Base-by-base conservation (phyloP, 768 basidiomycete species). In the Collybia sordida region DNA sequence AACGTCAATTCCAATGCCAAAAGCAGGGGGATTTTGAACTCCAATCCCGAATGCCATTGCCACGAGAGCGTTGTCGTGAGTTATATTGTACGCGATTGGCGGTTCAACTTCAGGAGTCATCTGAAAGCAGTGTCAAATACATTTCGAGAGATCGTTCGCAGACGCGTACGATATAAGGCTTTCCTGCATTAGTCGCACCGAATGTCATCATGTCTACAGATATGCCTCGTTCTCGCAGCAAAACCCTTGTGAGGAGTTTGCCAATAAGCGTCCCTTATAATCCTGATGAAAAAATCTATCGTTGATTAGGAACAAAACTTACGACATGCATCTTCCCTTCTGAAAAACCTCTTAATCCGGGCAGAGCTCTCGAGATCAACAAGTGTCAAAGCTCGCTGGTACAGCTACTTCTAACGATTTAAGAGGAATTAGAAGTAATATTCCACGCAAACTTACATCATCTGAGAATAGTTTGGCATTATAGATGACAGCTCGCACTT, bases 241-340 rank as follows among this genome's bases (percentile, higher is more conserved):
- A 69, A 47, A 77, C 70, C n/a, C 85, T 77, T 43, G 85, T 79
- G 2, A 93, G 77, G 35, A 93, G 75, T n/a, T 81, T 76, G 17
- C 91, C 90, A 53, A 93, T 79, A 28, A 93, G 71, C 12, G 84
- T 85, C 43, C 91, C 91, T 93, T 42, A 31, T 36, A 17, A 40
- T 9, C 42, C 24, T 38, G 34, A 2, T 23, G 38, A 14, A 24
- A 43, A 14, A n/a, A 31, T 54, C 17, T 50, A 50, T 21, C n/a
- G 48, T 39, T 45, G 35, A 19, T 4, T 15, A 4, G 15, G 27
- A 24, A 17, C 3, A 24, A 22, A 3, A 59, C 82, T 64, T 64
- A 92, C 91, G 75, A 69, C 86, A 89, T 18, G 87, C 80, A 62
- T 93, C 91, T 58, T 83, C 81, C 41, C 85, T 80, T 53, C 78